These are phyloP conservation scores for Trametes punicea DNA, from an alignment of 768 basidiomycete species.

Conservation along the genomic window DNA sequence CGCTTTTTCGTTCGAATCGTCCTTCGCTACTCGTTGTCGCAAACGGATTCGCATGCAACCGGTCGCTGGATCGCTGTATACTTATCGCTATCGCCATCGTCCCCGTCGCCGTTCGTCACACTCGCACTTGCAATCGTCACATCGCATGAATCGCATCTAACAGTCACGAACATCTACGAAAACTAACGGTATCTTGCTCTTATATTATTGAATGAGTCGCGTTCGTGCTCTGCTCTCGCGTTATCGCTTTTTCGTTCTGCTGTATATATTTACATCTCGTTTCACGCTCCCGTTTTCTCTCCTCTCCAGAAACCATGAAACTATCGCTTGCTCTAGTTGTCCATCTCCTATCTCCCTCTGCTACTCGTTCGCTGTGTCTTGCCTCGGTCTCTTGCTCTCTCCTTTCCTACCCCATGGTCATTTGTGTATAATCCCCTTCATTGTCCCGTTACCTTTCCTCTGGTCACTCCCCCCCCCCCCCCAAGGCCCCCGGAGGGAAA, in stretches of 20 bases:
- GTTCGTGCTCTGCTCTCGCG: not conserved
- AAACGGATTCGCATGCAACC: not conserved
- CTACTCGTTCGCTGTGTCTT: not conserved
- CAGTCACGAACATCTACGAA: constrained; percentile 13
- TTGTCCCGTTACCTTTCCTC: not conserved
- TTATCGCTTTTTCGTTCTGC: not conserved
- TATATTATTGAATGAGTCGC: constrained; percentile 1
- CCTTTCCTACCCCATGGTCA: not conserved
- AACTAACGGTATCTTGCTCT: not conserved
- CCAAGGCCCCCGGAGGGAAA: too few relatives aligned
- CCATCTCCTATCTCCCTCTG: not conserved
- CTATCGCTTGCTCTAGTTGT: not conserved
- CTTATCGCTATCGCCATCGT: constrained; percentile 12
- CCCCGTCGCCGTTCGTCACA: constrained; percentile 1
- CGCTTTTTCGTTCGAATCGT: too few relatives aligned
- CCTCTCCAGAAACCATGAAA: not conserved
- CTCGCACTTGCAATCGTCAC: not conserved
- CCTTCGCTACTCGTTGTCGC: not conserved
- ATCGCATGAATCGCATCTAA: not conserved
- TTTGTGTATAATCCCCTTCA: not conserved
- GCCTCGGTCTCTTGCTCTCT: not conserved
- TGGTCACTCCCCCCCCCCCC: not conserved
- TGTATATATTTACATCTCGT: constrained; percentile 5
- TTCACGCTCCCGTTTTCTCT: not conserved
- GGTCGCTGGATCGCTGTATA: not conserved